These are phyloP conservation scores for Scleroderma bovista DNA, from an alignment of 768 basidiomycete genomes.

Conservation along the genomic window DNA sequence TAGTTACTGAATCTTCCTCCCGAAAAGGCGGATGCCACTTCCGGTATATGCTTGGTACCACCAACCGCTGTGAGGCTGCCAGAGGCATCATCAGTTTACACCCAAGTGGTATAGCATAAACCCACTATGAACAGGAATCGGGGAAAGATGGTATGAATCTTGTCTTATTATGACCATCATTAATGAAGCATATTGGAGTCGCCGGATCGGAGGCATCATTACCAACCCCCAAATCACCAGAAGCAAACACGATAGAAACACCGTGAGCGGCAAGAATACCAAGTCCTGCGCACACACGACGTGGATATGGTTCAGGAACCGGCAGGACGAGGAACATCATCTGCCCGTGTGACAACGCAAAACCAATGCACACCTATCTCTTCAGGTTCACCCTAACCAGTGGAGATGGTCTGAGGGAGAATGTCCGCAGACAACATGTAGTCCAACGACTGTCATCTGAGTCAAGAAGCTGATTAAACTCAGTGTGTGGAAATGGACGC, in stretches of 20 bases:
- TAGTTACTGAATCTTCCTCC: slow-evolving; percentile 73
- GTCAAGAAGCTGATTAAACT: background rate
- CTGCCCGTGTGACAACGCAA: background rate
- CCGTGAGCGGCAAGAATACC: slow-evolving; percentile 70
- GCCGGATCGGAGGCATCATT: slow-evolving; percentile 48
- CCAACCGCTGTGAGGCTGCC: slow-evolving; percentile 68
- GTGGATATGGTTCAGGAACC: slow-evolving; percentile 57
- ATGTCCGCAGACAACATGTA: no score
- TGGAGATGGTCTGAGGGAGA: no score
- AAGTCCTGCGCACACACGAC: slow-evolving; percentile 52
- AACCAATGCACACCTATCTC: no score
- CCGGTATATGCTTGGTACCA: slow-evolving; percentile 48
- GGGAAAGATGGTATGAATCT: slow-evolving; percentile 59
- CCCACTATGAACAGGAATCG: no score
- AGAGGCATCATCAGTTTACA: background rate
- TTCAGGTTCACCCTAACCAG: no score
- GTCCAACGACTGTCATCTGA: no score
- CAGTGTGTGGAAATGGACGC: slow-evolving; percentile 13
- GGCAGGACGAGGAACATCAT: background rate
- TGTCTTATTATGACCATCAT: slow-evolving; percentile 50
- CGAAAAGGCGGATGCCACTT: slow-evolving; percentile 53
- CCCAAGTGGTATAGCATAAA: no score
- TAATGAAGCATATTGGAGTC: slow-evolving; percentile 50
- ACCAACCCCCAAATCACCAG: slow-evolving; percentile 70
- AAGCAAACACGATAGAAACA: slow-evolving; percentile 56